Base-by-base conservation (phyloP, 805 yeast genomes). In the Suhomyces kilbournensis region DNA sequence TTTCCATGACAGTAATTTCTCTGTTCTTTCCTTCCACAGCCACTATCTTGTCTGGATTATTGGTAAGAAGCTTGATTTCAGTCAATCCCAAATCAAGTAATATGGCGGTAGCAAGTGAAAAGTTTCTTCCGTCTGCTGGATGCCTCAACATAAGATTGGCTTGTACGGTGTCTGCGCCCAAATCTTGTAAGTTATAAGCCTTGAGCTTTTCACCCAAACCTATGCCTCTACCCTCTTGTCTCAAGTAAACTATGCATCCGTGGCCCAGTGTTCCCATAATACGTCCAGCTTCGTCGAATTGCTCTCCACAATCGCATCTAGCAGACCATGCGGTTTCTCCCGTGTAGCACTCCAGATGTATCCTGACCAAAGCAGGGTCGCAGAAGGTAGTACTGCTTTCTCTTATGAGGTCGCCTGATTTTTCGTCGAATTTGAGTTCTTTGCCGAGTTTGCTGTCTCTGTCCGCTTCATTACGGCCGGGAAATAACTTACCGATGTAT, bases 241-340 rank as follows among this genome's bases (percentile, higher is more conserved):
- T 82, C 57, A 94, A 75, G 67, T 94, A 94, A 2, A 94, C 98
- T 48, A 94, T 91, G 60, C 96, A 92, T 20, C 99, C 99, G 58
- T 84, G 87, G 15, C 97, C 97, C 47, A 78, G 79, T 52, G 79
- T 74, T 6, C 96, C 96, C 93, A 94, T 94, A 43, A 90, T 69
- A 56, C 96, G 79, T 7, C 97, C 99, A 1, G 98, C 98, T 70
- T 96, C 97, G 69, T 94, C 97, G 62, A 94, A 89, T 74, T 94
- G 99, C 70, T 94, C 99, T 19, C 99, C 99, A 72, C 99, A 94
- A 70, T 94, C 99, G 70, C 99, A 94, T 51, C 99, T 80, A 1
- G 99, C 98, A 53, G 93, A 84, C 99, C 99, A 94, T 8, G 97
- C 98, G 1, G 97, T 94, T 66, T 94, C 99, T 2, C 99, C 99